Conservation (phyloP, 2,329 filamentous ascomycete genomes). For the Fusarium sp. region DNA sequence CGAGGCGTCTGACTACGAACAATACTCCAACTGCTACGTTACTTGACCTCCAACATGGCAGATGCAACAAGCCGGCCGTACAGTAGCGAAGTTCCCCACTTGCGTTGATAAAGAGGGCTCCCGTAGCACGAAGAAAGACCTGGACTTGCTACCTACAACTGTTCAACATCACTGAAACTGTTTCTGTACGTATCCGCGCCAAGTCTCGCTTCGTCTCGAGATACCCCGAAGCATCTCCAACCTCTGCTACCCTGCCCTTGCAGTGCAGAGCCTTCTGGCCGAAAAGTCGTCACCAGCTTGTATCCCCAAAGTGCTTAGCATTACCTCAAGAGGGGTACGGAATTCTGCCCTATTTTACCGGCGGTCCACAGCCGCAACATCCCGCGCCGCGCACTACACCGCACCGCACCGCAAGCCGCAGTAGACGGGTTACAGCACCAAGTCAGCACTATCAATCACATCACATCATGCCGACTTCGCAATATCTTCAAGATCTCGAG, state of each 20-base stretch:
- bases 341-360: slow-evolving; percentile 32
- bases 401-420: slow-evolving; percentile 9
- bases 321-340: slow-evolving; percentile 15
- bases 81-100: slow-evolving; percentile 36
- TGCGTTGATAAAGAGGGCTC: slow-evolving; percentile 30
- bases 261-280: slow-evolving; percentile 26
- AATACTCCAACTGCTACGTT: slow-evolving; percentile 39
- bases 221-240: slow-evolving; percentile 24
- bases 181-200: slow-evolving; percentile 15
- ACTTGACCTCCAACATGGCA: slow-evolving; percentile 27
- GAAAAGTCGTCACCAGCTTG: slow-evolving; percentile 18
- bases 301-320: background rate
- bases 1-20: slow-evolving; percentile 6
- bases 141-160: background rate
- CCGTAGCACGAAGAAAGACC: slow-evolving; percentile 7
- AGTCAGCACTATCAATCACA: slow-evolving; percentile 15
- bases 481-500: slow-evolving; percentile 63
- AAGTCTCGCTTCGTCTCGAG: slow-evolving; percentile 21
- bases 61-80: slow-evolving; percentile 24
- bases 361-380: slow-evolving; percentile 19
- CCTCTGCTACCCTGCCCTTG: slow-evolving; percentile 1
- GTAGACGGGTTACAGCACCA: background rate
- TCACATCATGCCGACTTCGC: slow-evolving; percentile 33
- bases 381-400: slow-evolving; percentile 1
- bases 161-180: slow-evolving; percentile 6